A percentile compares a stretch with the other conserved stretches of the same genome.
Evolutionary conservation across 805 yeast species (phyloP).

Genomic region (Yarrowia deformans): DNA sequence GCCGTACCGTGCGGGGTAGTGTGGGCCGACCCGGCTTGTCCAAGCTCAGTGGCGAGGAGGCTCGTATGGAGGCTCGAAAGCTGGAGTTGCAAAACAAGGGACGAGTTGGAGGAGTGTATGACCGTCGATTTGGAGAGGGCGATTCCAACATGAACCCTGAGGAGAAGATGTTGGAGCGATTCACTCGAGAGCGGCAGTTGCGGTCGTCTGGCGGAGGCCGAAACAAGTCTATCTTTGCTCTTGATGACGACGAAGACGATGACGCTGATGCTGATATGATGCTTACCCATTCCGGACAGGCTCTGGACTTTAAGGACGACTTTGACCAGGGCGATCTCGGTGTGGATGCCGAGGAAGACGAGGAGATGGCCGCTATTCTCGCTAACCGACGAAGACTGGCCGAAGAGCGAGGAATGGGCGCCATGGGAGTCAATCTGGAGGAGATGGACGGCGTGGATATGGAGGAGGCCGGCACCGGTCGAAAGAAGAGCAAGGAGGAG

Average conservation of each 20-base stretch:
- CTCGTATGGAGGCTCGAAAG: slow-evolving; percentile 56
- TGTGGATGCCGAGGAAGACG: slow-evolving; percentile 52
- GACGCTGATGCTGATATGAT: slow-evolving; percentile 53
- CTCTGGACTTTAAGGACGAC: slow-evolving; percentile 66
- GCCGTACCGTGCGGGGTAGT: slow-evolving; percentile 57
- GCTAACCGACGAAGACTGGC: slow-evolving; percentile 36
- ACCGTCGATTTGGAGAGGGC: slow-evolving; percentile 91
- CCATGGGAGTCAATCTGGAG: slow-evolving; percentile 49
- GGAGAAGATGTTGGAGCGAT: slow-evolving; percentile 94
- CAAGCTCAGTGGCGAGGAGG: slow-evolving; percentile 58
- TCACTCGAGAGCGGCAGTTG: slow-evolving; percentile 83
- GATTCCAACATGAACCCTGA: slow-evolving; percentile 76
- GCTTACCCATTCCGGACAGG: slow-evolving; percentile 81
- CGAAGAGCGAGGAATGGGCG: slow-evolving; percentile 30
- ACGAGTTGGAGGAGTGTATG: slow-evolving; percentile 78
- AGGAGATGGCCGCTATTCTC: slow-evolving; percentile 44
- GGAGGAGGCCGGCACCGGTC: slow-evolving; percentile 46
- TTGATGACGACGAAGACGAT: slow-evolving; percentile 73
- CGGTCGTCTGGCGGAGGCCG: slow-evolving; percentile 53
- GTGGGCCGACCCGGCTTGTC: slow-evolving; percentile 68
- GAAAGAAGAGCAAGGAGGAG: slow-evolving; percentile 53
- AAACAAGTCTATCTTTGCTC: slow-evolving; percentile 66
- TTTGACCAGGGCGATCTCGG: slow-evolving; percentile 59
- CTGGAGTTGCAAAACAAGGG: slow-evolving; percentile 66
- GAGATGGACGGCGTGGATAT: slow-evolving; percentile 52